Conservation (phyloP, 495 filamentous ascomycete genomes). For the Halenospora varia region DNA sequence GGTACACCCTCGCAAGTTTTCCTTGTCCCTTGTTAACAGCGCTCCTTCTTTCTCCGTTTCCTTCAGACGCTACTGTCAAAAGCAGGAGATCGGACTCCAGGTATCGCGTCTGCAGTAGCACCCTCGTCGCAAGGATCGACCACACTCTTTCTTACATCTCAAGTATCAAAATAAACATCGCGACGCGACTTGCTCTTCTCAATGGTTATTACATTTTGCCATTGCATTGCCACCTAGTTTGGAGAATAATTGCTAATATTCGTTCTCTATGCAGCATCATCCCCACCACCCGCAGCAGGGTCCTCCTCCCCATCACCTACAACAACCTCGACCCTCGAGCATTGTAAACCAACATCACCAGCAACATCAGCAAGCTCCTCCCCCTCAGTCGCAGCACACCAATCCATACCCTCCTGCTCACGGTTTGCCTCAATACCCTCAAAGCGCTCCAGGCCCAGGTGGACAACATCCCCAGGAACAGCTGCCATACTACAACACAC, state of each 20-base stretch:
- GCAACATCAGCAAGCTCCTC: constrained; percentile 42
- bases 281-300: constrained; percentile 55
- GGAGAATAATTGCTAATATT: constrained; percentile 19
- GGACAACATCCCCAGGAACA: constrained; percentile 59
- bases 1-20: constrained; percentile 26
- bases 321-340: constrained; percentile 58
- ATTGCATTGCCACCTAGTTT: constrained; percentile 9
- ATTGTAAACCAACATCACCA: constrained; percentile 65
- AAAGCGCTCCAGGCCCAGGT: constrained; percentile 38
- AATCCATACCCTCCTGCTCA: constrained; percentile 57
- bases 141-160: constrained; percentile 19
- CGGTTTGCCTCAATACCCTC: constrained; percentile 43
- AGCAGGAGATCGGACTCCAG: constrained; percentile 22
- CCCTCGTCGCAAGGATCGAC: constrained; percentile 27
- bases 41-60: constrained; percentile 13
- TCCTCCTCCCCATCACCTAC: constrained; percentile 43
- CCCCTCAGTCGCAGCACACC: constrained; percentile 46
- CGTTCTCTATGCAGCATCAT: constrained; percentile 50
- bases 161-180: constrained; percentile 25
- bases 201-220: constrained; percentile 28
- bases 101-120: constrained; percentile 17
- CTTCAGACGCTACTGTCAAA: constrained; percentile 8
- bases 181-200: constrained; percentile 24
- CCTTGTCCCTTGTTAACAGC: not conserved
- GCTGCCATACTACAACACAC: constrained; percentile 60